Base-by-base conservation (phyloP, 345 rosid genomes). In the Excoecaria cochinchinensis region DNA sequence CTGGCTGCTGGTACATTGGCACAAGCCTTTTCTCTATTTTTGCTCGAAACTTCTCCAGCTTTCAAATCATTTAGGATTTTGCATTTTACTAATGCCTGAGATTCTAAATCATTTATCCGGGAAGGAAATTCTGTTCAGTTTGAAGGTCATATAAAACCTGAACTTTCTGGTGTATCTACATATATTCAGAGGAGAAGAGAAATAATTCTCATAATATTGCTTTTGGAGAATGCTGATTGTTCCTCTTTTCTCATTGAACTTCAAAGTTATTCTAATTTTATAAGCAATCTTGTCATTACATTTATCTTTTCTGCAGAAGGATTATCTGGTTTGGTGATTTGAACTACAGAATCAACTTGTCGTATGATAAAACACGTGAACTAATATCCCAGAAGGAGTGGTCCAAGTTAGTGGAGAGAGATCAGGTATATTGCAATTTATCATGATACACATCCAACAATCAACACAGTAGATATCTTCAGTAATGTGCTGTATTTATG, bases 291-390 rank as follows among this genome's bases (percentile, higher is more conserved):
- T 67, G 12, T 42, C 36, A 50, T 47, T 31, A 50, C 42, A 13
- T 16, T n/a, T 73, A 51, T 63, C 31, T 60, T 77, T 70, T 74
- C 66, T 85, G 85, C 93, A 95, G 99, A 63, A 83, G 85, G 85
- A 84, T 95, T 62, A 85, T 95, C 48, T 95, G 98, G 99, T 78
- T 95, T 68, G 99, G 99, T 24, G 99, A 95, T 84, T 84, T 95
- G 76, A 95, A 95, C 80, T 95, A 92, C 77, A 89, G 99, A 17
- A 86, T 95, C 78, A 92, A 88, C 80, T 69, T 88, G 83, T 82
- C 95, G 2, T 91, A 93, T 71, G 92, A 92, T 70, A 84, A 84
- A 83, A 83, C 88, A 42, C 82, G 80, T 67, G 93, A 91, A 60
- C 82, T 91, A 57, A 88, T 95, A 63, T 83, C 90, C 57, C 85